phyloP scores from a whole-genome alignment of 2,329 filamentous ascomycete species.

The Pseudocercospora macadamiae region DNA sequence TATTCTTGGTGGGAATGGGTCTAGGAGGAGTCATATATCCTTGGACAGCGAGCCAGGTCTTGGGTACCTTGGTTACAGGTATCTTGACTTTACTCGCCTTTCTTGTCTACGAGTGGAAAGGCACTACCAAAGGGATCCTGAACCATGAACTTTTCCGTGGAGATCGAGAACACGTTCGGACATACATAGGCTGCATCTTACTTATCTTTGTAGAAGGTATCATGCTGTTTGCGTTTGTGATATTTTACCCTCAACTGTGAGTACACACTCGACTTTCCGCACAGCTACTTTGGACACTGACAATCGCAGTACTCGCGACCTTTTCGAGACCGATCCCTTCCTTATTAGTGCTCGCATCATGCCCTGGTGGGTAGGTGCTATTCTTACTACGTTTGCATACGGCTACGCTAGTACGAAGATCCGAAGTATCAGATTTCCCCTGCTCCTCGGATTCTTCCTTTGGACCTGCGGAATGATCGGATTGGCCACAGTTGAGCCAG shows the following conservation, averaged over 20 bases:
- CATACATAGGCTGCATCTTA: conserved; percentile 17
- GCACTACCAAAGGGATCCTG: conserved; percentile 21
- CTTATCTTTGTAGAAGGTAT: conserved; percentile 27
- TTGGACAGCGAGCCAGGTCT: conserved; percentile 40
- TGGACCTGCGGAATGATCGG: conserved; percentile 21
- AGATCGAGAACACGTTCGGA: conserved; percentile 9
- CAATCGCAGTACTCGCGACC: conserved; percentile 5
- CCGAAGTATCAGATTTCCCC: conserved; percentile 16
- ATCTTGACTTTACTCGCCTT: conserved; percentile 39
- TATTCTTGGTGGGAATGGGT: conserved; percentile 34
- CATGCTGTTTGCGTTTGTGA: conserved; percentile 21
- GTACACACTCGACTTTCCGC: neutral
- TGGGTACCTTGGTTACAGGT: conserved; percentile 37
- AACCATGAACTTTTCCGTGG: conserved; percentile 25
- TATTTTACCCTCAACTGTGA: conserved; percentile 25
- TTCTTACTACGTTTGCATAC: conserved; percentile 10
- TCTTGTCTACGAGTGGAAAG: conserved; percentile 28
- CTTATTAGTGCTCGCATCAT: conserved; percentile 4
- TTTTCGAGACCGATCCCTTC: conserved; percentile 17
- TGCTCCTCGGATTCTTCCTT: conserved; percentile 23
- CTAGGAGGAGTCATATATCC: conserved; percentile 39
- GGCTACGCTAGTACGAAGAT: conserved; percentile 19
- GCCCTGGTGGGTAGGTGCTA: conserved; percentile 24
- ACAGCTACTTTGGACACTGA: neutral
- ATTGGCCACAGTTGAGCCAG: conserved; percentile 24